These are phyloP conservation scores for Suillus plorans DNA, from an alignment of 768 basidiomycete species.

Conservation along the genomic window DNA sequence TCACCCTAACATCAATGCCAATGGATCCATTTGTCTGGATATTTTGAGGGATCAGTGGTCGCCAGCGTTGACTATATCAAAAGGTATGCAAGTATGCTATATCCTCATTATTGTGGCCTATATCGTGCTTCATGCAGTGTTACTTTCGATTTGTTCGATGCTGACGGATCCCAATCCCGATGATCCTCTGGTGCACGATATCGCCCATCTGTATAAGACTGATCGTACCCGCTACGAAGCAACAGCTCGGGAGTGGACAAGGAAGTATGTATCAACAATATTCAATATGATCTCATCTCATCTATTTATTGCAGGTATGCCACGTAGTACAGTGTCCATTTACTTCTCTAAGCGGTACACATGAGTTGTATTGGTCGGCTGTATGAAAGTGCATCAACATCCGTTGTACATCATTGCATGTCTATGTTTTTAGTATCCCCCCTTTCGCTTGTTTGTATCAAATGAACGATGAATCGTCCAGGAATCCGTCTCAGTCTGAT, in stretches of 20 bases:
- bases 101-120: conserved; percentile 7
- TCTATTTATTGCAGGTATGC: conserved; percentile 37
- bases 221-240: conserved; percentile 96
- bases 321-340: conserved; percentile 44
- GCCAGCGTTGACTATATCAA: conserved; percentile 97
- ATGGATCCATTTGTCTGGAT: conserved; percentile 98
- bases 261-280: conserved; percentile 71
- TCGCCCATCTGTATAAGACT: conserved; percentile 99
- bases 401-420: conserved; percentile 27
- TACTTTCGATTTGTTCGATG: conserved; percentile 99
- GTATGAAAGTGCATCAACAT: conserved; percentile 35
- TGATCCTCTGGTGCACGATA: conserved; percentile 97
- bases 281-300: conserved; percentile 3
- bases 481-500: neutral
- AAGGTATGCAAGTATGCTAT: conserved; percentile 58
- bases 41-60: conserved; percentile 99
- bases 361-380: conserved; percentile 31
- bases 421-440: conserved; percentile 34
- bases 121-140: conserved; percentile 47
- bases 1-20: conserved; percentile 99
- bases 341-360: conserved; percentile 21
- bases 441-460: conserved; percentile 10
- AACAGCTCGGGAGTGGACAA: conserved; percentile 98
- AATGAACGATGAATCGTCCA: conserved; percentile 3
- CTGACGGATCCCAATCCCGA: conserved; percentile 99